A percentile compares a stretch with the other conserved stretches of the same genome.
These are phyloP conservation scores for Primulina tabacum DNA, from an alignment of 257 asterid species.

Conservation along the genomic window DNA sequence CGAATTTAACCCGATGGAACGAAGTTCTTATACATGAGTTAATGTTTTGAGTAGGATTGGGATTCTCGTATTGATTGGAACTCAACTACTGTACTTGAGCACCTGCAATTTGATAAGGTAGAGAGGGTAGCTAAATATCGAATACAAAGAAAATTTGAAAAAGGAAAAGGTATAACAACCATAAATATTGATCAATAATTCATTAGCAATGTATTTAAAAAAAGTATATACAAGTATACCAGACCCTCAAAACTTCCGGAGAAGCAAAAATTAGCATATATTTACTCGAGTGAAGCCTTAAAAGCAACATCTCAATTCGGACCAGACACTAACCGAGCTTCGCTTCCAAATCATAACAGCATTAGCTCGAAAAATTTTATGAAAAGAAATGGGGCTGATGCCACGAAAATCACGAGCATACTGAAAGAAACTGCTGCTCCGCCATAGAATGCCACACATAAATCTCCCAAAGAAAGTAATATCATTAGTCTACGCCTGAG, in stretches of 20 bases:
- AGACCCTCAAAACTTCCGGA: background rate
- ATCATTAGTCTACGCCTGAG: slow-evolving; percentile 24
- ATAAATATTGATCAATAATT: background rate
- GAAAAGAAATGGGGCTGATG: slow-evolving; percentile 10
- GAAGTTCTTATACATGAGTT: too few species aligned
- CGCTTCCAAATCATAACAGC: slow-evolving; percentile 21
- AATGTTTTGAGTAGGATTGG: too few species aligned
- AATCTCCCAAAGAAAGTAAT: slow-evolving; percentile 20
- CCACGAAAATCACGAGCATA: slow-evolving; percentile 10
- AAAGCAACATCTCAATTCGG: slow-evolving; percentile 9
- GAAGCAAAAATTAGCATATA: background rate
- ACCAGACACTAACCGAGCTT: slow-evolving; percentile 25
- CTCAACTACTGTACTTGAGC: too few species aligned
- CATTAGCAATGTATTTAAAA: too few species aligned
- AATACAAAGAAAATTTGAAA: too few species aligned
- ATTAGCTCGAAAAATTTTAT: slow-evolving; percentile 25
- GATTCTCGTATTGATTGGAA: too few species aligned
- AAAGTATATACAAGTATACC: background rate
- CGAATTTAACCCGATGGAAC: too few species aligned
- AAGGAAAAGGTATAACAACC: too few species aligned
- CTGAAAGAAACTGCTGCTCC: slow-evolving; percentile 15
- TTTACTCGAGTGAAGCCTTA: background rate
- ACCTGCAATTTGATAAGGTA: too few species aligned
- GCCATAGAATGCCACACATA: slow-evolving; percentile 10
- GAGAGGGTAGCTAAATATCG: too few species aligned